Conservation (phyloP, 139 green algal species). For the Haematococcus lacustris region DNA sequence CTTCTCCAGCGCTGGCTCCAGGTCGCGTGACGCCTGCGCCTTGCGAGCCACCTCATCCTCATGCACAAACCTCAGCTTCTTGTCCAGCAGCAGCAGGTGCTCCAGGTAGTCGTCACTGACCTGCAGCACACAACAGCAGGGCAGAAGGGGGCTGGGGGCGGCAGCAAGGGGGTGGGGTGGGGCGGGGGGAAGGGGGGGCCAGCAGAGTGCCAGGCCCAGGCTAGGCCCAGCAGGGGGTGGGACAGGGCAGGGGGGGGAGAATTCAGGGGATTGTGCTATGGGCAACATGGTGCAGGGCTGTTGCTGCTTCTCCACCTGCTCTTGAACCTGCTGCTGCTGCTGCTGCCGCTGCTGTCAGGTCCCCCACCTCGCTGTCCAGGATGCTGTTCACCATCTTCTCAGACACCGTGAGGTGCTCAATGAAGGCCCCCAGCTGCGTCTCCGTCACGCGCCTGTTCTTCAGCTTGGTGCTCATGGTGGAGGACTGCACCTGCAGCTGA, state of each 20-base stretch:
- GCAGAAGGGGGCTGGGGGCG: too few relatives aligned
- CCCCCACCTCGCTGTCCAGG: constrained; percentile 62
- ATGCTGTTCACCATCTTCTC: constrained; percentile 76
- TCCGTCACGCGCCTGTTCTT: constrained; percentile 72
- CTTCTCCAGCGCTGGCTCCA: constrained; percentile 83
- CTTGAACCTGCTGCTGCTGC: too few relatives aligned
- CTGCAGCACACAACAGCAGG: too few relatives aligned
- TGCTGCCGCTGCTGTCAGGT: too few relatives aligned
- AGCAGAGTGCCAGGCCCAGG: too few relatives aligned
- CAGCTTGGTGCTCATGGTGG: constrained; percentile 81
- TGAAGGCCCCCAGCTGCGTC: constrained; percentile 66
- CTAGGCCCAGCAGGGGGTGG: too few relatives aligned
- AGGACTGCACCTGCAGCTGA: constrained; percentile 72
- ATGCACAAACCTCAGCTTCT: constrained; percentile 71
- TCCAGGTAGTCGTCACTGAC: constrained; percentile 73
- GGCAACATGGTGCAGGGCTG: too few relatives aligned
- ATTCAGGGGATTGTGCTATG: too few relatives aligned
- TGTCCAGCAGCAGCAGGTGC: constrained; percentile 55
- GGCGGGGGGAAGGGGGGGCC: too few relatives aligned
- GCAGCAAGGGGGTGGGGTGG: too few relatives aligned
- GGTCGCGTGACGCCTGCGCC: constrained; percentile 44
- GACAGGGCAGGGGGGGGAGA: too few relatives aligned
- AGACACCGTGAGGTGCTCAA: constrained; percentile 76
- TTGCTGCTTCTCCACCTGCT: too few relatives aligned
- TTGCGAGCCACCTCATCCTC: constrained; percentile 24